Conservation (phyloP, 352 stramenopile genomes). For the Pythium oligandrum region DNA sequence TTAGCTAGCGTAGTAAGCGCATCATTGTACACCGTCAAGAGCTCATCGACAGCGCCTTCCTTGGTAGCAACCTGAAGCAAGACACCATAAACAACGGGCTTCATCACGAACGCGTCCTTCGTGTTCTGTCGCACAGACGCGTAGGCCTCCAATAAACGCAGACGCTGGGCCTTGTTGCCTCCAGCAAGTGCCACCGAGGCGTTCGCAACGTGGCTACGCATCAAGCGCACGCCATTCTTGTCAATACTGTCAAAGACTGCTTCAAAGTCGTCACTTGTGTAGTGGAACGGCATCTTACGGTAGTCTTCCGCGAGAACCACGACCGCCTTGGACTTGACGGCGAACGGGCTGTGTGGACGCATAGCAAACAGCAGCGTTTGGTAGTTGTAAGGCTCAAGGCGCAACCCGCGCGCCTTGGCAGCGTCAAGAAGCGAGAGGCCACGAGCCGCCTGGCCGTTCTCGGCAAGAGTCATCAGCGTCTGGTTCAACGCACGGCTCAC, state of each 20-base stretch:
- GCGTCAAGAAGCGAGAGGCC: conserved; percentile 30
- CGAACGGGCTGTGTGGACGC: conserved; percentile 15
- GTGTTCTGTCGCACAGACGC: conserved; percentile 19
- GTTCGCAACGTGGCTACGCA: conserved; percentile 32
- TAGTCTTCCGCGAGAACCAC: conserved; percentile 11
- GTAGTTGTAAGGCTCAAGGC: conserved; percentile 33
- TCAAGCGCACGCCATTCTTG: conserved; percentile 29
- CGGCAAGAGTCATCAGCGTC: conserved; percentile 36
- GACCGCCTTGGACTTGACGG: conserved; percentile 15
- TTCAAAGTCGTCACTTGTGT: conserved; percentile 35
- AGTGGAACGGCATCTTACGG: conserved; percentile 21
- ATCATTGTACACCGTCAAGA: conserved; percentile 46
- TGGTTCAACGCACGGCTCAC: conserved; percentile 26
- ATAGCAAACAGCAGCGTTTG: conserved; percentile 43
- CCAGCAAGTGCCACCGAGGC: conserved; percentile 27
- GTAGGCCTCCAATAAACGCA: conserved; percentile 55
- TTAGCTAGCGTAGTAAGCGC: conserved; percentile 26
- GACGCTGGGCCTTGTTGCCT: conserved; percentile 51
- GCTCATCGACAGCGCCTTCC: conserved; percentile 26
- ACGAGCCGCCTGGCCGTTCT: conserved; percentile 34
- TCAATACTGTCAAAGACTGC: conserved; percentile 37
- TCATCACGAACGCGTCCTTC: conserved; percentile 42
- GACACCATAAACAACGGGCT: conserved; percentile 36
- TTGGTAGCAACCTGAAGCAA: conserved; percentile 33
- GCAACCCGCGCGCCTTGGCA: conserved; percentile 26